Conservation (phyloP, 75 land plant species). For the Pseudotsuga menziesii region DNA sequence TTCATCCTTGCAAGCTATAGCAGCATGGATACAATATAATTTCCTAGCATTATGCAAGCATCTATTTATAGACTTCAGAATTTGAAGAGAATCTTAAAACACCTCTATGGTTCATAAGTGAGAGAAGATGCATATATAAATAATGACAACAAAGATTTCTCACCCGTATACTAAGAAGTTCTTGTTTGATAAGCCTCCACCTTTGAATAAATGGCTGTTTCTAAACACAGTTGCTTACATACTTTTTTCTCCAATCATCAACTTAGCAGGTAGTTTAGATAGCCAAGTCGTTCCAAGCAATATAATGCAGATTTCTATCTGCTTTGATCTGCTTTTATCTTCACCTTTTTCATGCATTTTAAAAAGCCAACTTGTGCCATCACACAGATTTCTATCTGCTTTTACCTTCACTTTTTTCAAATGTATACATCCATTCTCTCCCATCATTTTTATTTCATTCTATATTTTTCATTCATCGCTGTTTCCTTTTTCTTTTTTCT, state of each 20-base stretch:
- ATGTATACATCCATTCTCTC: neutral
- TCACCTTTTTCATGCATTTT: neutral
- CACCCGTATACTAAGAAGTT: constrained; percentile 2
- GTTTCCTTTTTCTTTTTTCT: neutral
- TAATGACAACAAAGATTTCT: constrained; percentile 7
- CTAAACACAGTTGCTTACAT: neutral
- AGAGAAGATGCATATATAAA: neutral
- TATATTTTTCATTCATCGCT: neutral
- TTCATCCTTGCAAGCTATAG: neutral
- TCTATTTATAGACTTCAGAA: neutral
- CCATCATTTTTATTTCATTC: neutral
- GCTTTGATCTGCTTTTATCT: neutral
- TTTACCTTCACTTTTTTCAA: neutral
- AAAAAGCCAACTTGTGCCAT: neutral
- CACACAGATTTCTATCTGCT: neutral
- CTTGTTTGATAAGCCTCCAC: neutral
- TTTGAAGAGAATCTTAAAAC: neutral
- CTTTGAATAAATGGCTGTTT: neutral
- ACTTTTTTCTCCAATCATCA: neutral
- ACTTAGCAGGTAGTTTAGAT: neutral
- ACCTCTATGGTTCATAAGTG: neutral
- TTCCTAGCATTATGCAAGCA: neutral
- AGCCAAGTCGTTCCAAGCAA: neutral
- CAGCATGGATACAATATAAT: neutral
- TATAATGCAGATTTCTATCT: neutral